These are phyloP conservation scores for Globisporangium echinulatum DNA, from an alignment of 352 stramenopile species.

Conservation along the genomic window DNA sequence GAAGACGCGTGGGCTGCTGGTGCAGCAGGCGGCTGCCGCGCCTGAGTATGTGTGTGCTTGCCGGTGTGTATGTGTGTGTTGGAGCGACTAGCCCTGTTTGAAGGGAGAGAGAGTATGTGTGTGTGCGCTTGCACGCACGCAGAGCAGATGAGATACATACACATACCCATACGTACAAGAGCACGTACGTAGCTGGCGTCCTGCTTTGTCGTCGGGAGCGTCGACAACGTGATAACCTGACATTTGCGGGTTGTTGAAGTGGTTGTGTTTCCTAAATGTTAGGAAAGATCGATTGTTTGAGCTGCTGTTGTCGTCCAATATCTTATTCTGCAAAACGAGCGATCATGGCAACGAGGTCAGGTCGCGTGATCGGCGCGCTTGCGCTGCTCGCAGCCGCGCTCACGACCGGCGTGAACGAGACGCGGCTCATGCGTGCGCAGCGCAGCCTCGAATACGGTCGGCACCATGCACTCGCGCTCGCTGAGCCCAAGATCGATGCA, in stretches of 20 bases:
- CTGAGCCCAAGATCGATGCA: conserved; percentile 13
- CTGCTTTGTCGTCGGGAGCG: too few species aligned
- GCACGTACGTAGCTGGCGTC: neutral
- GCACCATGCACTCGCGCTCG: conserved; percentile 21
- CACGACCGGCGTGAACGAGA: conserved; percentile 52
- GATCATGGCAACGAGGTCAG: conserved; percentile 21
- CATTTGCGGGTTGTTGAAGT: neutral
- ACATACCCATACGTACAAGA: neutral
- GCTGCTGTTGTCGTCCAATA: too few species aligned
- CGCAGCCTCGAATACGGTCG: conserved; percentile 47
- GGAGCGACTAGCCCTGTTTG: neutral
- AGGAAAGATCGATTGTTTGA: neutral
- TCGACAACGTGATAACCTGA: neutral
- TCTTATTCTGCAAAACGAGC: too few species aligned
- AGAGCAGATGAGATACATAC: neutral
- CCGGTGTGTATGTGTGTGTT: neutral
- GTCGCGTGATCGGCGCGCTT: conserved; percentile 36
- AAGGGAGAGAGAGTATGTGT: neutral
- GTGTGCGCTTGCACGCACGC: too few species aligned
- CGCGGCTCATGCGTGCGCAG: conserved; percentile 33
- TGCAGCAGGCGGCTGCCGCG: conserved; percentile 22
- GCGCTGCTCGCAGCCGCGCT: conserved; percentile 43
- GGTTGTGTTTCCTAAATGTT: neutral
- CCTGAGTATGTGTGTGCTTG: neutral
- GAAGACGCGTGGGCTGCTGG: conserved; percentile 25